phyloP scores from a whole-genome alignment of 208 protist species.

The Trypanosoma theileri region DNA sequence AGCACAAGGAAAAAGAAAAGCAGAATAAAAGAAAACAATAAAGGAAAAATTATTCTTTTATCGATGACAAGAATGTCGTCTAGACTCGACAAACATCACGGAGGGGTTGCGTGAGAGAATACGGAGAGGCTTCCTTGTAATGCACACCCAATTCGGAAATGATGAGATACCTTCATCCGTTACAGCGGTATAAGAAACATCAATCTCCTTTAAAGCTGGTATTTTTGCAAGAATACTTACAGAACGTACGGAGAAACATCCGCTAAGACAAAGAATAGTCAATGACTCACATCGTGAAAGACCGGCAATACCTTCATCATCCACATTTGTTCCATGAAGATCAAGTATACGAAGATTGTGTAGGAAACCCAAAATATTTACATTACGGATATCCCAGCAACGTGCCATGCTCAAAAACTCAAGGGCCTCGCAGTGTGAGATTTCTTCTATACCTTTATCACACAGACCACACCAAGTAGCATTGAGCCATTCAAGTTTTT shows the following conservation, averaged over 20 bases:
- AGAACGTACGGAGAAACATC: conserved; percentile 41
- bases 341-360: conserved; percentile 39
- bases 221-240: conserved; percentile 33
- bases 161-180: conserved; percentile 31
- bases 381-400: conserved; percentile 38
- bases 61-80: background rate
- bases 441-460: conserved; percentile 13
- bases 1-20: conserved; percentile 10
- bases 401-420: conserved; percentile 34
- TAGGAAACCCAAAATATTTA: conserved; percentile 36
- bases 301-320: conserved; percentile 45
- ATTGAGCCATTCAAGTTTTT: conserved; percentile 29
- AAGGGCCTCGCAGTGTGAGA: conserved; percentile 24
- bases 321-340: conserved; percentile 40
- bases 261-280: conserved; percentile 40
- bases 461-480: conserved; percentile 17
- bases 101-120: background rate
- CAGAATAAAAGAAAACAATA: conserved; percentile 1
- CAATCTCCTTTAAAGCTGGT: conserved; percentile 39
- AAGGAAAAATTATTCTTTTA: background rate
- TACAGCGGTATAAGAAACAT: conserved; percentile 35
- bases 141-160: conserved; percentile 25
- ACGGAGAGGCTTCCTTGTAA: conserved; percentile 19
- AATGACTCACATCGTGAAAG: conserved; percentile 40
- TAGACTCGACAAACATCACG: background rate